phyloP scores from a whole-genome alignment of 345 rosid genomes.

The Euclidium syriacum region DNA sequence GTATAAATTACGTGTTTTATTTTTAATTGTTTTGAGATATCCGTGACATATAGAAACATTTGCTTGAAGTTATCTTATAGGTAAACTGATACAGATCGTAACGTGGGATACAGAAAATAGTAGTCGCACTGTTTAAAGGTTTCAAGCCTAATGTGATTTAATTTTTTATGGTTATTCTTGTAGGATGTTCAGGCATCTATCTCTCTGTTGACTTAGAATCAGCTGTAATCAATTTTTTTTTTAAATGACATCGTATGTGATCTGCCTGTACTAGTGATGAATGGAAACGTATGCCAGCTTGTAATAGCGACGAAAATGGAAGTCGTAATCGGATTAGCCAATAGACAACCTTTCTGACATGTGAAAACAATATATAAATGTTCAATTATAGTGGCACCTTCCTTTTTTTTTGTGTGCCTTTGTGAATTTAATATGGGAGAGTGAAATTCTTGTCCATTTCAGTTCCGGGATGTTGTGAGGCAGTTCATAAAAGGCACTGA shows the following conservation, averaged over 20 bases:
- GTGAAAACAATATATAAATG: background rate
- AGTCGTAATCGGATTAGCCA: background rate
- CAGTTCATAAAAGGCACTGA: conserved; percentile 95
- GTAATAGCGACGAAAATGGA: background rate
- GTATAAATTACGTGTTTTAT: background rate
- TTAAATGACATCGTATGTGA: background rate
- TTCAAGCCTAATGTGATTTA: background rate
- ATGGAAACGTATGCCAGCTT: background rate
- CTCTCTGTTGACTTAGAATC: background rate
- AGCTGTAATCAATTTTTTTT: background rate
- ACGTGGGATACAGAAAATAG: background rate
- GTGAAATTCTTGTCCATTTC: conserved; percentile 28
- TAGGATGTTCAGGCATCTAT: too few relatives aligned
- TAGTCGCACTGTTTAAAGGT: background rate
- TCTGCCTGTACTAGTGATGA: conserved; percentile 1
- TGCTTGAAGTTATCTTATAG: background rate
- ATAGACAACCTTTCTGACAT: background rate
- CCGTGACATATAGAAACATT: background rate
- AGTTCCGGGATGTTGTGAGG: conserved; percentile 93
- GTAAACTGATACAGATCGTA: too few relatives aligned
- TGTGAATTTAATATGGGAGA: conserved; percentile 1
- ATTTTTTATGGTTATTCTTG: background rate
- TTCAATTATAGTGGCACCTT: background rate
- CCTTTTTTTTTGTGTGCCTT: background rate
- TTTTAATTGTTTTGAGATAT: background rate